Percentiles rank a stretch among this genome's conserved stretches.
Conservation (phyloP, 805 yeast species). For the Zygosaccharomyces siamensis region DNA sequence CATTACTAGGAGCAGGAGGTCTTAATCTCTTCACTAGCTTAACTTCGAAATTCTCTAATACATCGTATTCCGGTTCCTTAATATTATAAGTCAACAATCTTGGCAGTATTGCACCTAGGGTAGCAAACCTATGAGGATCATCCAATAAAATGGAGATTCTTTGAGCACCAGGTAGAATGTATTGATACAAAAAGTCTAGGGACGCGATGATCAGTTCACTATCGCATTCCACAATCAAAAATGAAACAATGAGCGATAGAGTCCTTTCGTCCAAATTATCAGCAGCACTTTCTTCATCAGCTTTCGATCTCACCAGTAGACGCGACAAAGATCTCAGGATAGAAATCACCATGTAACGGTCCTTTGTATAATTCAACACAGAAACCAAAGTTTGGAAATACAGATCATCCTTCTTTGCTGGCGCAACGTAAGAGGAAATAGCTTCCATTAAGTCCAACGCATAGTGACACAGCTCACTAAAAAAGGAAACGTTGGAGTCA, state of each 20-base stretch:
- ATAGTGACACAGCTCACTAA: slow-evolving; percentile 60
- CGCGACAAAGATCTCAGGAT: slow-evolving; percentile 75
- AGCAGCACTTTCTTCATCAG: slow-evolving; percentile 46
- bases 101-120: slow-evolving; percentile 58
- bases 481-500: slow-evolving; percentile 34
- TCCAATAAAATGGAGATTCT: slow-evolving; percentile 51
- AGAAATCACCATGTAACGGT: slow-evolving; percentile 64
- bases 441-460: slow-evolving; percentile 79
- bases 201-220: slow-evolving; percentile 66
- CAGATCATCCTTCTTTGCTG: slow-evolving; percentile 61
- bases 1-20: slow-evolving; percentile 57
- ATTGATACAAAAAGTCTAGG: slow-evolving; percentile 79
- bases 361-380: slow-evolving; percentile 50
- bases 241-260: slow-evolving; percentile 53
- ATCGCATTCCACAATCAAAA: slow-evolving; percentile 52
- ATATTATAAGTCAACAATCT: slow-evolving; percentile 51
- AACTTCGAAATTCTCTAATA: slow-evolving; percentile 26
- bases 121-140: slow-evolving; percentile 44
- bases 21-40: slow-evolving; percentile 53
- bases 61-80: slow-evolving; percentile 33
- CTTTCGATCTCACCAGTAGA: slow-evolving; percentile 57
- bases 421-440: slow-evolving; percentile 74
- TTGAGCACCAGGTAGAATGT: slow-evolving; percentile 55
- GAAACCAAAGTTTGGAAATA: slow-evolving; percentile 53
- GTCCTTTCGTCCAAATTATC: slow-evolving; percentile 43